Evolutionary conservation across 768 basidiomycete genomes (phyloP).

Genomic region (Calocybe cyanea): DNA sequence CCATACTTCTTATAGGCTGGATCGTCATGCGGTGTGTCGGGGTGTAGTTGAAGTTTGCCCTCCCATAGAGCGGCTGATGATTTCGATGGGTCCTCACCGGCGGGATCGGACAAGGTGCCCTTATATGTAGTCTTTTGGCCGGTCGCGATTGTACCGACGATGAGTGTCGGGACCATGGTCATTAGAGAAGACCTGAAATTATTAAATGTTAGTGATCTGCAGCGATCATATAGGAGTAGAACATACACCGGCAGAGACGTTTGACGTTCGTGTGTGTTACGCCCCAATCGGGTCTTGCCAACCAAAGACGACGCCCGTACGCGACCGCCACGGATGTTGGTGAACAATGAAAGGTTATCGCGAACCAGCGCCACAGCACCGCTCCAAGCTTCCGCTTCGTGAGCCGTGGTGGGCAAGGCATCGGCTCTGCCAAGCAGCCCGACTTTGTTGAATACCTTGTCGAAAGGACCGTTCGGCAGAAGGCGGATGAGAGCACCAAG

Average conservation of each 20-base stretch:
- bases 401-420: constrained; percentile 58
- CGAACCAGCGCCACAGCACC: constrained; percentile 77
- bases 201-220: constrained; percentile 6
- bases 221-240: constrained; percentile 1
- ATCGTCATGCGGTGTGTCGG: constrained; percentile 74
- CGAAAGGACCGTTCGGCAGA: constrained; percentile 78
- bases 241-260: constrained; percentile 45
- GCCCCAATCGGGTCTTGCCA: constrained; percentile 69
- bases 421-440: constrained; percentile 63
- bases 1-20: constrained; percentile 35
- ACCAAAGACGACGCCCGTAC: constrained; percentile 83
- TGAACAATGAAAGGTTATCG: constrained; percentile 83
- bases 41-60: constrained; percentile 85
- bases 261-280: constrained; percentile 46
- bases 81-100: constrained; percentile 70
- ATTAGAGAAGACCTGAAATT: constrained; percentile 26
- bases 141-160: constrained; percentile 49
- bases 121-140: constrained; percentile 63
- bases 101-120: constrained; percentile 69
- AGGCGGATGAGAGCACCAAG: constrained; percentile 78
- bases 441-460: constrained; percentile 42
- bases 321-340: constrained; percentile 85
- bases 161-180: constrained; percentile 52
- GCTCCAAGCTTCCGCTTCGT: constrained; percentile 67
- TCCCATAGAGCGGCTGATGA: constrained; percentile 82